phyloP scores from a whole-genome alignment of 495 filamentous ascomycete species.

The Penicillium dipodomyicola region DNA sequence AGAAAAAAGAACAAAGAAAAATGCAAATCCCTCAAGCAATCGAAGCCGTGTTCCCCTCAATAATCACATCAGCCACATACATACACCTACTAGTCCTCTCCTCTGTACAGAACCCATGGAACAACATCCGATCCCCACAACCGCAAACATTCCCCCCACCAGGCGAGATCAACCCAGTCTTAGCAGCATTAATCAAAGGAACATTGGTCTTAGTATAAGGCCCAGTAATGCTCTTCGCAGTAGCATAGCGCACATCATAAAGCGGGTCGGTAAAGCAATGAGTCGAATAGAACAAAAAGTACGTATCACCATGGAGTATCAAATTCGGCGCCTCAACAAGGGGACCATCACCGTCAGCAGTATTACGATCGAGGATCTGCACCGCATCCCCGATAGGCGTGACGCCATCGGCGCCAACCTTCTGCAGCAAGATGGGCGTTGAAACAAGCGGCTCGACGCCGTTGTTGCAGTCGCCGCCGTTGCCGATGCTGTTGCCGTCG shows the following conservation, averaged over 20 bases:
- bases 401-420: constrained; percentile 49
- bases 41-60: constrained; percentile 26
- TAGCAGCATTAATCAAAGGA: constrained; percentile 40
- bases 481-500: constrained; percentile 58
- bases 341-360: constrained; percentile 51
- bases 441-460: constrained; percentile 42
- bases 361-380: constrained; percentile 52
- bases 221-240: constrained; percentile 42
- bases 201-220: constrained; percentile 43
- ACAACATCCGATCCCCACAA: constrained; percentile 47
- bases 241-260: constrained; percentile 58
- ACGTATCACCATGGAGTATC: constrained; percentile 44
- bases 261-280: constrained; percentile 51
- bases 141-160: constrained; percentile 51
- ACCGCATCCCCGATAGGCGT: constrained; percentile 51
- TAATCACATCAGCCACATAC: constrained; percentile 31
- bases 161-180: constrained; percentile 45
- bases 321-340: constrained; percentile 62
- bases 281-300: constrained; percentile 61
- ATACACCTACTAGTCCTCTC: constrained; percentile 33
- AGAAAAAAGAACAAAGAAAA: background rate
- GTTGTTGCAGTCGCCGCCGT: constrained; percentile 58
- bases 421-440: constrained; percentile 62
- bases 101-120: constrained; percentile 50
- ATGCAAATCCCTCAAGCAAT: constrained; percentile 16